Percentiles rank a stretch among this genome's conserved stretches.
These are phyloP conservation scores for Xenoacremonium recifei DNA, from an alignment of 2,329 filamentous ascomycete species.

Conservation along the genomic window DNA sequence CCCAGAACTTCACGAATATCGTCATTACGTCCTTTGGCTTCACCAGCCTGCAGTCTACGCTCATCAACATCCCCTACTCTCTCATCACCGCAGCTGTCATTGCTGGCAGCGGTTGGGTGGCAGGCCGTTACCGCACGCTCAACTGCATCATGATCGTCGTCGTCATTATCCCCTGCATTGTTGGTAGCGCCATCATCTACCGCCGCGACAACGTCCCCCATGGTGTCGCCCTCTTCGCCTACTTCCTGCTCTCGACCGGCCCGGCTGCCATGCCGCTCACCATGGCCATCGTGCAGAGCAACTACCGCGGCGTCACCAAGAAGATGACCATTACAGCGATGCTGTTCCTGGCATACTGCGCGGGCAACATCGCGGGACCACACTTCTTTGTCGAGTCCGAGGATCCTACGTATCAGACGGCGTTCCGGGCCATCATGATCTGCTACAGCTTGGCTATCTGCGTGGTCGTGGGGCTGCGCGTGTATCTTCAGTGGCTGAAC, in stretches of 20 bases:
- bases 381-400: constrained; percentile 52
- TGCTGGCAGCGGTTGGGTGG: constrained; percentile 47
- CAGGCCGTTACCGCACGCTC: constrained; percentile 48
- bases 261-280: constrained; percentile 53
- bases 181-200: constrained; percentile 54
- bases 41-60: constrained; percentile 50
- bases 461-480: constrained; percentile 42
- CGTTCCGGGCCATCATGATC: constrained; percentile 54
- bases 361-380: constrained; percentile 55
- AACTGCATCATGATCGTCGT: constrained; percentile 51
- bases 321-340: constrained; percentile 59
- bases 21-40: constrained; percentile 57
- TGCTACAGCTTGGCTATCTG: constrained; percentile 52
- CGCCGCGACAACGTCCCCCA: constrained; percentile 38
- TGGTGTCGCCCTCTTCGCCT: constrained; percentile 52
- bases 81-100: constrained; percentile 49
- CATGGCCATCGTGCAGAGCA: constrained; percentile 54
- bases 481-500: constrained; percentile 48
- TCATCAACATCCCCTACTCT: constrained; percentile 60
- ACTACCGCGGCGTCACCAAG: constrained; percentile 57
- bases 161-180: constrained; percentile 49
- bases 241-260: constrained; percentile 55
- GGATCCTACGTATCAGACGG: constrained; percentile 51
- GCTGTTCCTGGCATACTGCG: constrained; percentile 54
- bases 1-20: constrained; percentile 57